These are phyloP conservation scores for Diaporthe destruens DNA, from an alignment of 2,329 filamentous ascomycete species.

Conservation along the genomic window DNA sequence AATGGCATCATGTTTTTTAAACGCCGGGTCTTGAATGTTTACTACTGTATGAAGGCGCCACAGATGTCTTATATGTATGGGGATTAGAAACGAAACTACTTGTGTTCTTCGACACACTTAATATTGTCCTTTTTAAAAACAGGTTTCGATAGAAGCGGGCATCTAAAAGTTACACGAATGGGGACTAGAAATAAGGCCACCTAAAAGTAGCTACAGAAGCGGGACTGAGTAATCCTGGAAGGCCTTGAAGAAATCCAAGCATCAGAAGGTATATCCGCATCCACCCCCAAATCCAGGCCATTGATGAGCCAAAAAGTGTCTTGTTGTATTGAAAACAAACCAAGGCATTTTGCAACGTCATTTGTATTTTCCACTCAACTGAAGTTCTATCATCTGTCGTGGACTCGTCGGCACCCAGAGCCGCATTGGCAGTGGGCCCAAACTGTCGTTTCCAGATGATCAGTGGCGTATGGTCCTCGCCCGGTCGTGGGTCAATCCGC, in stretches of 20 bases:
- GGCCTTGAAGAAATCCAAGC: background rate
- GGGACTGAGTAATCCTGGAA: background rate
- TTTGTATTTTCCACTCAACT: background rate
- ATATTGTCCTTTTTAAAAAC: too few species aligned
- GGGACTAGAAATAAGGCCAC: too few species aligned
- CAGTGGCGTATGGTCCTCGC: slow-evolving; percentile 6
- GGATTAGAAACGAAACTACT: too few species aligned
- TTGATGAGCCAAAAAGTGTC: background rate
- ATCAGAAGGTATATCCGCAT: background rate
- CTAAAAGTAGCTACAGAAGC: too few species aligned
- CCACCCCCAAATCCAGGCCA: background rate
- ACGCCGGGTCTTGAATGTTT: too few species aligned
- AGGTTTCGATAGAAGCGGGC: too few species aligned
- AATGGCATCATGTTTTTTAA: too few species aligned
- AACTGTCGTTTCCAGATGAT: background rate
- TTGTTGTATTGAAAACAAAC: background rate
- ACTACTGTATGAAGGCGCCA: too few species aligned
- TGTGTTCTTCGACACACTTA: too few species aligned
- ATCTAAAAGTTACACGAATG: too few species aligned
- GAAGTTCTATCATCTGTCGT: background rate
- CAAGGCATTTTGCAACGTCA: background rate
- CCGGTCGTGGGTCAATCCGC: background rate
- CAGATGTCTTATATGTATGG: too few species aligned
- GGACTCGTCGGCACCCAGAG: background rate
- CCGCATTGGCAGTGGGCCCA: background rate